A percentile compares a stretch with the other conserved stretches of the same genome.
Evolutionary conservation across 2,329 filamentous ascomycete genomes (phyloP).

Genomic region (Aspergillus thermomutatus): DNA sequence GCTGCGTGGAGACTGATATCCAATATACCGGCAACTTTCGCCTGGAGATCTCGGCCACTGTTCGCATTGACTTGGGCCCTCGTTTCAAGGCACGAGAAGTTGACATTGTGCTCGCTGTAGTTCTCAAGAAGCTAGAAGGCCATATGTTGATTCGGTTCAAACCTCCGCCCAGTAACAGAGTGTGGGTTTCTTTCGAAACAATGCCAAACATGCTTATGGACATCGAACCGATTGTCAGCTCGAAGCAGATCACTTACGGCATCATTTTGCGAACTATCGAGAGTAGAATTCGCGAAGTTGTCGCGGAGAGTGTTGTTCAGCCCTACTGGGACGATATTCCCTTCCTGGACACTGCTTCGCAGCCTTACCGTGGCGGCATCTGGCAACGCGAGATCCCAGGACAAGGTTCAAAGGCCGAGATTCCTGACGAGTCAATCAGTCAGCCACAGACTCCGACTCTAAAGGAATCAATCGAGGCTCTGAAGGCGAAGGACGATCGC

Average conservation of each 20-base stretch:
- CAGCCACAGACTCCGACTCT: constrained; percentile 18
- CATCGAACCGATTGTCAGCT: constrained; percentile 94
- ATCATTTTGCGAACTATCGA: constrained; percentile 92
- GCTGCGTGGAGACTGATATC: constrained; percentile 80
- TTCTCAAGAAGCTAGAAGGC: constrained; percentile 80
- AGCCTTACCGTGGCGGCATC: constrained; percentile 80
- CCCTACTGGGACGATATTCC: constrained; percentile 97
- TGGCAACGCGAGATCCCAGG: constrained; percentile 55
- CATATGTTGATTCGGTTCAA: constrained; percentile 85
- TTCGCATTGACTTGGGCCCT: constrained; percentile 82
- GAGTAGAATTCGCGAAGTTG: constrained; percentile 87
- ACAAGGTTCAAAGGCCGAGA: constrained; percentile 34
- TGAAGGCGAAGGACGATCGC: constrained; percentile 33
- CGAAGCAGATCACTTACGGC: constrained; percentile 90
- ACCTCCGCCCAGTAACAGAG: constrained; percentile 86
- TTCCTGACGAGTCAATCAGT: constrained; percentile 33
- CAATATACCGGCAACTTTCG: constrained; percentile 86
- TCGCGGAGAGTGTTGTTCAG: constrained; percentile 84
- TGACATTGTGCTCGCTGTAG: constrained; percentile 80
- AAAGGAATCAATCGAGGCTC: constrained; percentile 21
- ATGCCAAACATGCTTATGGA: constrained; percentile 90
- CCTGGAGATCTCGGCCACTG: constrained; percentile 87
- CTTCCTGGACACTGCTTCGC: constrained; percentile 76
- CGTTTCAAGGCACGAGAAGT: constrained; percentile 90
- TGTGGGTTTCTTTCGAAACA: constrained; percentile 96